Conservation (phyloP, 2,329 filamentous ascomycete species). For the Microcyclospora pomicola region DNA sequence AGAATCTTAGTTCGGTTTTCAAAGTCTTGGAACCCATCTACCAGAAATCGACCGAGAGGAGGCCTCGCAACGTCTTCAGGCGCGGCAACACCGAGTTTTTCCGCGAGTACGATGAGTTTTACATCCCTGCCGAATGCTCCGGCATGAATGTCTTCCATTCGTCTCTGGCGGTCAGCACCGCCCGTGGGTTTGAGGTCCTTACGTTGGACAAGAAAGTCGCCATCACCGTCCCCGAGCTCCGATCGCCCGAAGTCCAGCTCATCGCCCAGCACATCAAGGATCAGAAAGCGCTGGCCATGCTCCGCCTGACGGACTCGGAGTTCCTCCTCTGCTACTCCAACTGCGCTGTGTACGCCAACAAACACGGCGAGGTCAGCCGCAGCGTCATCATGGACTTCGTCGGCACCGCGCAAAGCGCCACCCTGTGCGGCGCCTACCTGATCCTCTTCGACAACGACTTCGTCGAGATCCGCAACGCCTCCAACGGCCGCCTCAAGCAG, state of each 20-base stretch:
- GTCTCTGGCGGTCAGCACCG: constrained; percentile 79
- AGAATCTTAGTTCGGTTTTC: constrained; percentile 77
- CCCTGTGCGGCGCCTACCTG: constrained; percentile 82
- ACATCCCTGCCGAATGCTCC: constrained; percentile 89
- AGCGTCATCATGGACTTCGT: constrained; percentile 98
- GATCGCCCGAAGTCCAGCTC: constrained; percentile 61
- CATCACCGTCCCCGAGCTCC: constrained; percentile 82
- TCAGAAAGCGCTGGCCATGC: constrained; percentile 87
- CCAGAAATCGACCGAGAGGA: constrained; percentile 80
- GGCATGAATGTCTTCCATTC: constrained; percentile 93
- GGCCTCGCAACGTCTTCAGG: constrained; percentile 49
- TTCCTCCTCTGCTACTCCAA: constrained; percentile 91
- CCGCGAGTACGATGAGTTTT: constrained; percentile 97
- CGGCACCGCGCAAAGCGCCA: constrained; percentile 76
- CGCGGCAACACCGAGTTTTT: constrained; percentile 82
- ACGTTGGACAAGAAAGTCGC: constrained; percentile 95
- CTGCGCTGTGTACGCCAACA: constrained; percentile 95
- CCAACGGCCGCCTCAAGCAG: constrained; percentile 85
- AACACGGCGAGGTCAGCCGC: constrained; percentile 88
- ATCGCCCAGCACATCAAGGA: constrained; percentile 74
- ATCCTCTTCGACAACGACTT: constrained; percentile 93
- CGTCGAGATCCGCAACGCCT: constrained; percentile 90
- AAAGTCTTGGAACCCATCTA: constrained; percentile 91
- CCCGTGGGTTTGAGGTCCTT: constrained; percentile 87
- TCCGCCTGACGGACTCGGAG: constrained; percentile 74